Evolutionary conservation across 495 filamentous ascomycete species (phyloP).

Genomic region (Penicillium antarcticum): DNA sequence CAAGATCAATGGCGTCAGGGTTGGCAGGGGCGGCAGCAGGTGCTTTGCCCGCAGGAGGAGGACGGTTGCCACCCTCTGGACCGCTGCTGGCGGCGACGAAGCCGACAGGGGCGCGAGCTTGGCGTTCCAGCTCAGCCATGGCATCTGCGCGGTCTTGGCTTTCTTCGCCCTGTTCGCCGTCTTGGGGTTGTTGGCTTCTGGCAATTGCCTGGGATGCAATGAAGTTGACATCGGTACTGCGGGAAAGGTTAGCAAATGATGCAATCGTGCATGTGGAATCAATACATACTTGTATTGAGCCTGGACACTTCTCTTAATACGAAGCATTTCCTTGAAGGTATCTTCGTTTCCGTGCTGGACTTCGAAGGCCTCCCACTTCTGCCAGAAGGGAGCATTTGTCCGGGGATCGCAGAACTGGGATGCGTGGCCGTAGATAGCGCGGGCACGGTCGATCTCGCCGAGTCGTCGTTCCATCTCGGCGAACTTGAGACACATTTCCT

Average conservation of each 20-base stretch:
- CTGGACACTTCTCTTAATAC: conserved; percentile 95
- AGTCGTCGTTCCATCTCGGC: conserved; percentile 97
- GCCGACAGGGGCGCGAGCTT: conserved; percentile 82
- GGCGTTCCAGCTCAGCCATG: conserved; percentile 87
- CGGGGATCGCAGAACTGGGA: conserved; percentile 97
- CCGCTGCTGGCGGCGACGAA: conserved; percentile 87
- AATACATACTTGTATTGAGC: conserved; percentile 83
- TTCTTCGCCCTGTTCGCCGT: conserved; percentile 36
- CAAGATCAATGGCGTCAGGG: conserved; percentile 87
- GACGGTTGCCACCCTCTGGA: conserved; percentile 67
- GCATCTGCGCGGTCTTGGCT: conserved; percentile 68
- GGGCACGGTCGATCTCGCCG: conserved; percentile 92
- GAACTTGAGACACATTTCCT: conserved; percentile 98
- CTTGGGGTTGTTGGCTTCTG: conserved; percentile 60
- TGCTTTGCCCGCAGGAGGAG: conserved; percentile 36
- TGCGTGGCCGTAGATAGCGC: conserved; percentile 93
- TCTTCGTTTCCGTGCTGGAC: conserved; percentile 98
- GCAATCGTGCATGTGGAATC: neutral
- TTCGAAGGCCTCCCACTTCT: conserved; percentile 96
- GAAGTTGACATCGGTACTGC: conserved; percentile 91
- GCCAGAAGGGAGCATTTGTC: conserved; percentile 86
- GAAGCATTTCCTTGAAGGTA: conserved; percentile 98
- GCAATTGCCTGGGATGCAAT: conserved; percentile 95
- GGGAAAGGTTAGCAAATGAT: conserved; percentile 14
- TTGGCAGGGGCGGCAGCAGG: conserved; percentile 57